Conservation (phyloP, 495 filamentous ascomycete species). For the Penicillium verhagenii region DNA sequence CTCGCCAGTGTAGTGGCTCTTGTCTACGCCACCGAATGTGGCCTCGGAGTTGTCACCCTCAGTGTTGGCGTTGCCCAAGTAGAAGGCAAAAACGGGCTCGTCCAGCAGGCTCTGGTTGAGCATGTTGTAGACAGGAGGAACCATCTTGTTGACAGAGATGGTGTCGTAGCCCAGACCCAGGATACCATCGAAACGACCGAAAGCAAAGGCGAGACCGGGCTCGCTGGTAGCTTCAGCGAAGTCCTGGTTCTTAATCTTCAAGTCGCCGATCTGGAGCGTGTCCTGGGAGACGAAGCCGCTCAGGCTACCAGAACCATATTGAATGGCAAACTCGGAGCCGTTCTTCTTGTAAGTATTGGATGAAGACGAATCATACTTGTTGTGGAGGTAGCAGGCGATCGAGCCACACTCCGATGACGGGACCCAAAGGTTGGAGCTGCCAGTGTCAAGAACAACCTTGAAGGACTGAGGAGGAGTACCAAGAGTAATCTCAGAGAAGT, state of each 20-base stretch:
- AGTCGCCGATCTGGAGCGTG: constrained; percentile 78
- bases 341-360: constrained; percentile 95
- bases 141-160: constrained; percentile 93
- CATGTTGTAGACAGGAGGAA: constrained; percentile 96
- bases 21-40: constrained; percentile 87
- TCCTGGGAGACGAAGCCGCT: constrained; percentile 94
- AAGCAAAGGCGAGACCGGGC: constrained; percentile 96
- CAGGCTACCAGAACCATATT: constrained; percentile 92
- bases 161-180: constrained; percentile 91
- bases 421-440: constrained; percentile 99
- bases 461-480: constrained; percentile 91
- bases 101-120: constrained; percentile 85
- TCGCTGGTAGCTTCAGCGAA: constrained; percentile 96
- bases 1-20: constrained; percentile 83
- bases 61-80: constrained; percentile 74
- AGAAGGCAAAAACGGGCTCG: constrained; percentile 94
- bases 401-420: constrained; percentile 87
- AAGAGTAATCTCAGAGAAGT: constrained; percentile 94
- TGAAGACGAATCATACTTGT: constrained; percentile 87
- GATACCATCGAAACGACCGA: constrained; percentile 97
- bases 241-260: constrained; percentile 80
- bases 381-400: constrained; percentile 97
- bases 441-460: constrained; percentile 98
- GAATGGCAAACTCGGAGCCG: constrained; percentile 87
- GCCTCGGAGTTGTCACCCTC: constrained; percentile 80